These are phyloP conservation scores for Keithomyces neogunnii DNA, from an alignment of 2,329 filamentous ascomycete species.

Conservation along the genomic window DNA sequence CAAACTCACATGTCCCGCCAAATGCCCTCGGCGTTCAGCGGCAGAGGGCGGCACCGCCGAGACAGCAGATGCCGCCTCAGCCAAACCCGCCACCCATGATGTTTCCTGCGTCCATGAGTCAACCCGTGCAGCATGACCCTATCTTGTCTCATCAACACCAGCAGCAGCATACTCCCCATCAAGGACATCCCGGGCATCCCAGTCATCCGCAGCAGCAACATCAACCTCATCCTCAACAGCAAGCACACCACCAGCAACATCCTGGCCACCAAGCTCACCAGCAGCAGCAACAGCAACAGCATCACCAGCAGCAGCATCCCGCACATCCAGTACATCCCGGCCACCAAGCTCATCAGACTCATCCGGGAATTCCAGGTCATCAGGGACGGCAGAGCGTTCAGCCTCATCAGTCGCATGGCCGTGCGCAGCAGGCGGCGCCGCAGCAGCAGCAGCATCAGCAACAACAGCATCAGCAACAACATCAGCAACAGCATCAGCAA, in stretches of 20 bases:
- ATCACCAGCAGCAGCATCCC: conserved; percentile 21
- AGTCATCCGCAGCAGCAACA: conserved; percentile 22
- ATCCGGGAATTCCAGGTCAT: conserved; percentile 11
- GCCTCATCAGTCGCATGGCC: conserved; percentile 13
- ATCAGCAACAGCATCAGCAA: conserved; percentile 19
- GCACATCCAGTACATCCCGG: conserved; percentile 13
- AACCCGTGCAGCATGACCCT: conserved; percentile 33
- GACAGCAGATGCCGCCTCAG: conserved; percentile 37
- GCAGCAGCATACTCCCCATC: conserved; percentile 23
- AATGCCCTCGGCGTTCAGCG: conserved; percentile 37
- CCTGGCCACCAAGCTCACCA: conserved; percentile 10
- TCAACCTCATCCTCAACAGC: conserved; percentile 23
- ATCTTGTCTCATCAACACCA: conserved; percentile 35
- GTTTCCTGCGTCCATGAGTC: conserved; percentile 28
- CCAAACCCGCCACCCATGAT: conserved; percentile 28
- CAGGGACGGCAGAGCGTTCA: conserved; percentile 19
- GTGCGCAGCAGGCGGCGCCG: conserved; percentile 20
- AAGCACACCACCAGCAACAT: conserved; percentile 19
- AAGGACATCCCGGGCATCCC: conserved; percentile 25
- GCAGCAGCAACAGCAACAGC: conserved; percentile 21
- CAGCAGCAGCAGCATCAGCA: conserved; percentile 21
- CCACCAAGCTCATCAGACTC: conserved; percentile 18
- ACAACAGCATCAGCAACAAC: conserved; percentile 14
- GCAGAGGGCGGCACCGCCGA: conserved; percentile 34
- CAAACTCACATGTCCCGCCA: conserved; percentile 38